Conservation (phyloP, 331 rosid genomes). For the Rosa hybrid region DNA sequence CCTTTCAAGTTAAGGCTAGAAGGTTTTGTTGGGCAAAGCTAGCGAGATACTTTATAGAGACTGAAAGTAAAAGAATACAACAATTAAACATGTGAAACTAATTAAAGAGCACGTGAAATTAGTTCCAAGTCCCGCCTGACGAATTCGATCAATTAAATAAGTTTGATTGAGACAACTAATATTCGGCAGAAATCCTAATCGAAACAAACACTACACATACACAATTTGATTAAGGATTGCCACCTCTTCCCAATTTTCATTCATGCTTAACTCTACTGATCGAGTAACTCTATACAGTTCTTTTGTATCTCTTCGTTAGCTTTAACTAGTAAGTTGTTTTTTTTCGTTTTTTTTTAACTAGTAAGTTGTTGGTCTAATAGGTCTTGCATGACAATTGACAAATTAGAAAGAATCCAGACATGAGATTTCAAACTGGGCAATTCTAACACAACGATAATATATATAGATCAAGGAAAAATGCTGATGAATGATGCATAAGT, state of each 20-base stretch:
- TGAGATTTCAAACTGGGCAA: conserved; percentile 14
- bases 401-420: background rate
- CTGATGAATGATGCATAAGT: background rate
- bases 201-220: conserved; percentile 4
- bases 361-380: background rate
- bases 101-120: background rate
- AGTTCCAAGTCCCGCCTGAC: background rate
- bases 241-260: too few relatives aligned
- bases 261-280: background rate
- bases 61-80: background rate
- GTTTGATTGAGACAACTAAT: background rate
- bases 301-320: background rate
- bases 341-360: background rate
- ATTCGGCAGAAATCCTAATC: conserved; percentile 4
- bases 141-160: background rate
- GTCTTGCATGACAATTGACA: background rate
- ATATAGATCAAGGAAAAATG: background rate
- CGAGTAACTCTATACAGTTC: background rate
- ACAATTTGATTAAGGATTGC: background rate
- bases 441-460: background rate
- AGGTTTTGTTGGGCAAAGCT: too few relatives aligned
- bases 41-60: background rate
- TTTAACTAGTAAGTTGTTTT: background rate
- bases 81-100: background rate
- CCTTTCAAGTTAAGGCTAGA: too few relatives aligned